These are phyloP conservation scores for Hericium alpestre DNA, from an alignment of 768 basidiomycete genomes.

Conservation along the genomic window DNA sequence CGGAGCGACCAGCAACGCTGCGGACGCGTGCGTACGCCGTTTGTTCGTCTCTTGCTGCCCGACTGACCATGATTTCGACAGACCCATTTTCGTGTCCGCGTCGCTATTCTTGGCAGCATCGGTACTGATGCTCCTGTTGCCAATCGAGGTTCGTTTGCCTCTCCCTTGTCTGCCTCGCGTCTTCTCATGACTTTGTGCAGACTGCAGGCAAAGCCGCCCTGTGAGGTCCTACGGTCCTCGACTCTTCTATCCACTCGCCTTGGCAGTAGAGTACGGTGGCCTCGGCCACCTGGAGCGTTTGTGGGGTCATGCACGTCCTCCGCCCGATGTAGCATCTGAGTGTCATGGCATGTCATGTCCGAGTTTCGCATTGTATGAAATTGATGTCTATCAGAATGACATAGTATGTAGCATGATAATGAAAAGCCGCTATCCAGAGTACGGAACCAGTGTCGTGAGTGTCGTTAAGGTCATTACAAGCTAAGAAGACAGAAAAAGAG, in stretches of 20 bases:
- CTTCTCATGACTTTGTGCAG: not conserved
- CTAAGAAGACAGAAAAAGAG: too few species aligned
- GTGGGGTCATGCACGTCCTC: too few species aligned
- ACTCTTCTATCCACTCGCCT: not conserved
- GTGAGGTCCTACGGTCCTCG: not conserved
- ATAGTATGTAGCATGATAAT: too few species aligned
- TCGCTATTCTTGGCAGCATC: conserved; percentile 33
- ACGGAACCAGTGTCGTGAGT: too few species aligned
- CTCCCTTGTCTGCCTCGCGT: not conserved
- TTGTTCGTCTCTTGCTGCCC: not conserved
- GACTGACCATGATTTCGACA: not conserved
- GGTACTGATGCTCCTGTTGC: conserved; percentile 30
- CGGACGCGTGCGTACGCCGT: not conserved
- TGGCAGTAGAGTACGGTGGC: too few species aligned
- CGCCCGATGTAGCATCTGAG: too few species aligned
- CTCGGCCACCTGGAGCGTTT: too few species aligned
- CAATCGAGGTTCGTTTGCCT: conserved; percentile 28
- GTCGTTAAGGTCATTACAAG: too few species aligned
- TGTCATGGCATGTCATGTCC: too few species aligned
- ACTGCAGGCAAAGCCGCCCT: not conserved
- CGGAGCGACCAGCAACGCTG: not conserved
- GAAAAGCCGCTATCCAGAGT: too few species aligned
- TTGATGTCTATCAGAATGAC: too few species aligned
- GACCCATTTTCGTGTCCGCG: conserved; percentile 40
- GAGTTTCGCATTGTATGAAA: too few species aligned